Base-by-base conservation (phyloP, 495 filamentous ascomycete genomes). In the Aspergillus funiculosus region DNA sequence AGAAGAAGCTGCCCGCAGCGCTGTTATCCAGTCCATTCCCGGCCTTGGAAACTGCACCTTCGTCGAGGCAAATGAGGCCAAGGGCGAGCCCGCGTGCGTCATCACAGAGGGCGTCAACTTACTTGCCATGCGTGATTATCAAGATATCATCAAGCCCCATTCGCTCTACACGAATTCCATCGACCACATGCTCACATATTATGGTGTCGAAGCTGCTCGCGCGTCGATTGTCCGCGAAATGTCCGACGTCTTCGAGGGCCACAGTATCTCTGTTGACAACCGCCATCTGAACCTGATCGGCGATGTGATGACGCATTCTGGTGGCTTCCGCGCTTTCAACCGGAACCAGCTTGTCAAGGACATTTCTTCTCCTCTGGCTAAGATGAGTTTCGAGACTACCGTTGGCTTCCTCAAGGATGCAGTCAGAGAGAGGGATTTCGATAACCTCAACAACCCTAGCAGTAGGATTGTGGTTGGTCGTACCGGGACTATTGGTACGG, bases 301-400 rank as follows among this genome's bases (percentile, higher is more conserved):
- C 41, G 92, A 98, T 68, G 86, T 84, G 66, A 98, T 98, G 92
- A 97, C 94, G 13, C 71, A 89, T 19, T 81, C 80, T 49, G 92
- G 92, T 51, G 80, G 79, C 13, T 97, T 92, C 67, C 81, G 77
- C 13, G 81, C 91, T 2, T 99, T 97, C 71, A 95, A 86, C 66
- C 83, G 92, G 34, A 90, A 83, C 53, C 92, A 90, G 13, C 61
- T 97, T 41, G 64, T 74, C 36, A 85, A 81, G 60, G 78, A 84
- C 47, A 85, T 83, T 57, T 81, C 87, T 11, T 90, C 84, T 40
- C 89, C 92, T 1, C 89, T 97, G 51, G 83, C 90, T 66, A 95
- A 96, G 76, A 95, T 95, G 89, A 94, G 87, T 64, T 97, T 96
- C 72, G 90, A 99, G 75, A 97, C 92, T 5, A 97, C 92, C 15